A percentile compares a stretch with the other conserved stretches of the same genome.
phyloP scores from a whole-genome alignment of 2,329 filamentous ascomycete species.

The Neurospora crassa region DNA sequence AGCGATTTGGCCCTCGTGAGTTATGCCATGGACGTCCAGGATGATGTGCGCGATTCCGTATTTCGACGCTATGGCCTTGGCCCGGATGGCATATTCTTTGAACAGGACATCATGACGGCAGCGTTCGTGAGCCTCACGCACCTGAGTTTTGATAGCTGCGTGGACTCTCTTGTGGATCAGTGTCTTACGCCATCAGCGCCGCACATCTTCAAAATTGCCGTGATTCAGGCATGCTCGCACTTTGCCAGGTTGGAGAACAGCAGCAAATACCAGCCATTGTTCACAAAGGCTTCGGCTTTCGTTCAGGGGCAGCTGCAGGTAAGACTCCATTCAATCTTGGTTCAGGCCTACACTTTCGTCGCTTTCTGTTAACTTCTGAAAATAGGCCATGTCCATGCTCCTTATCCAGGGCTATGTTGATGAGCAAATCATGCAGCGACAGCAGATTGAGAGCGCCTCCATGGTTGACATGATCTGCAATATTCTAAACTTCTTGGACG shows the following conservation, averaged over 20 bases:
- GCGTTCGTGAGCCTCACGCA: constrained; percentile 56
- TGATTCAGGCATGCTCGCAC: constrained; percentile 53
- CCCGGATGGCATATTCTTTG: constrained; percentile 41
- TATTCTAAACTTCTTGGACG: constrained; percentile 48
- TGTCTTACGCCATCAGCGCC: constrained; percentile 51
- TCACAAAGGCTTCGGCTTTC: constrained; percentile 44
- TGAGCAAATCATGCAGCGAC: constrained; percentile 30
- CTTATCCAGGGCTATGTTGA: constrained; percentile 29
- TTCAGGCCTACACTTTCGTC: neutral
- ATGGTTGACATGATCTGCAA: constrained; percentile 36
- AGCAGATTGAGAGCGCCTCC: constrained; percentile 28
- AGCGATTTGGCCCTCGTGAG: constrained; percentile 55
- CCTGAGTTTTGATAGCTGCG: constrained; percentile 48
- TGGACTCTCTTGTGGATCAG: constrained; percentile 44
- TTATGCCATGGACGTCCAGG: constrained; percentile 60
- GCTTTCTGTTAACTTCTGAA: constrained; percentile 1
- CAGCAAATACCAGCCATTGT: constrained; percentile 43
- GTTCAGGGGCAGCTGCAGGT: constrained; percentile 50
- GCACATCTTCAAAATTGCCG: constrained; percentile 50
- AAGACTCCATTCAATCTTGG: constrained; percentile 11
- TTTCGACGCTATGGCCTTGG: constrained; percentile 43
- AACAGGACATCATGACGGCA: constrained; percentile 56
- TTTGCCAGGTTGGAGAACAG: constrained; percentile 45
- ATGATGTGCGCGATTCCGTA: constrained; percentile 56
- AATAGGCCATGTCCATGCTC: constrained; percentile 29